phyloP scores from a whole-genome alignment of 106 monocot species.

The Dioscorea dumetorum region DNA sequence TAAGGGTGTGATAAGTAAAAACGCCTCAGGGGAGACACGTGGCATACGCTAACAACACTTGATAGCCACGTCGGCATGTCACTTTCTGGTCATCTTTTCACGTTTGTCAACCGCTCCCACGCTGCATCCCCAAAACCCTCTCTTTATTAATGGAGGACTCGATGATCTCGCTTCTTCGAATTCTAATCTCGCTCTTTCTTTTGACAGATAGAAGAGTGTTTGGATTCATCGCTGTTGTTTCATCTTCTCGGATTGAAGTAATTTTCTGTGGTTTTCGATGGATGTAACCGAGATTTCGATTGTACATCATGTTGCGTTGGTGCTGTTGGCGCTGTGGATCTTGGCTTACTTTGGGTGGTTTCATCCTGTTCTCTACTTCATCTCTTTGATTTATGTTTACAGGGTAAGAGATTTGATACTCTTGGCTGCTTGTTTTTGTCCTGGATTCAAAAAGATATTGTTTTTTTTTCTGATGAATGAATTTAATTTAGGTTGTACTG shows the following conservation, averaged over 20 bases:
- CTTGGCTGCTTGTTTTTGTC: background rate
- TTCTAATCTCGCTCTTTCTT: too few species aligned
- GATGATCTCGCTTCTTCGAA: too few species aligned
- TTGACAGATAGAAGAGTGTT: background rate
- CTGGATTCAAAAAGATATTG: background rate
- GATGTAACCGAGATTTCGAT: slow-evolving; percentile 55
- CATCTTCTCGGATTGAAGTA: background rate
- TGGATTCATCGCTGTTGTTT: background rate
- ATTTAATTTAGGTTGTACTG: background rate
- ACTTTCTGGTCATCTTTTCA: too few species aligned
- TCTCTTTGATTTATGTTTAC: slow-evolving; percentile 65
- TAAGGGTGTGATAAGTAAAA: too few species aligned
- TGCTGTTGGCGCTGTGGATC: slow-evolving; percentile 46
- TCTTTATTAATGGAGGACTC: too few species aligned
- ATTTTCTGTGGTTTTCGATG: slow-evolving; percentile 14
- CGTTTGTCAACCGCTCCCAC: too few species aligned
- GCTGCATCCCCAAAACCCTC: too few species aligned
- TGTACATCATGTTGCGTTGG: slow-evolving; percentile 54
- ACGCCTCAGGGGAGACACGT: too few species aligned
- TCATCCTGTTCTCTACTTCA: slow-evolving; percentile 37
- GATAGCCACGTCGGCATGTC: too few species aligned
- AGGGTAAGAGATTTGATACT: slow-evolving; percentile 18
- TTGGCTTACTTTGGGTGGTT: slow-evolving; percentile 34
- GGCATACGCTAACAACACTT: too few species aligned
- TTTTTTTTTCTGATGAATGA: background rate